phyloP scores from a whole-genome alignment of 768 basidiomycete species.

The Paxillus involutus region DNA sequence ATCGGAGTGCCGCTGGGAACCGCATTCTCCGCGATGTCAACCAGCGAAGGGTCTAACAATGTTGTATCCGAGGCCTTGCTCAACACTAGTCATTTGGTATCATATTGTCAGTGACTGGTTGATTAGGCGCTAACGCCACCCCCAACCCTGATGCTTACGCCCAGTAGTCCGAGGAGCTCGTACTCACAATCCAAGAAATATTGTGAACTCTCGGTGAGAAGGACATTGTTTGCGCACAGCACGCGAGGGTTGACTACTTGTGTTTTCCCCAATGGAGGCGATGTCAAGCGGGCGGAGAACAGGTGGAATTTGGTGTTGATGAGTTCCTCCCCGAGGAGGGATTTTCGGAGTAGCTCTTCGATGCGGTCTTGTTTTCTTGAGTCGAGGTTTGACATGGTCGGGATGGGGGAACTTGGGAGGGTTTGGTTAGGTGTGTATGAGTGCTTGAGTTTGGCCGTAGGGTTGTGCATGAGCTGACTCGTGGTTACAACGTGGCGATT shows the following conservation, averaged over 20 bases:
- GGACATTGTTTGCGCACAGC: slow-evolving; percentile 28
- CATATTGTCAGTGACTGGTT: background rate
- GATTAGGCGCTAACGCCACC: background rate
- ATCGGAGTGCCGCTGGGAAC: slow-evolving; percentile 5
- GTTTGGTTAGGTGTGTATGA: no score
- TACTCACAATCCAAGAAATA: slow-evolving; percentile 29
- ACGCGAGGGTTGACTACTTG: slow-evolving; percentile 18
- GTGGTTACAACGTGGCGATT: no score
- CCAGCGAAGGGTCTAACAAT: slow-evolving; percentile 7
- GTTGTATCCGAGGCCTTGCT: background rate
- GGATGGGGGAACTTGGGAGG: no score
- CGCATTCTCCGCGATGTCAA: slow-evolving; percentile 9
- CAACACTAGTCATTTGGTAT: slow-evolving; percentile 6
- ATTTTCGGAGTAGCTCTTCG: slow-evolving; percentile 22
- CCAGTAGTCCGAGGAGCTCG: no score
- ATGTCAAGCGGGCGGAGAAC: slow-evolving; percentile 19
- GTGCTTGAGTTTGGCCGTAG: no score
- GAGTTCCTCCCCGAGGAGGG: slow-evolving; percentile 27
- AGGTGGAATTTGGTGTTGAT: slow-evolving; percentile 32
- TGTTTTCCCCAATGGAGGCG: background rate
- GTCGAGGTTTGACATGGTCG: no score
- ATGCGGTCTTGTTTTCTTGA: slow-evolving; percentile 10
- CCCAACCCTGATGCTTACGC: background rate
- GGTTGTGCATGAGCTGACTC: no score
- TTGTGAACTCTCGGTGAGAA: slow-evolving; percentile 23